Evolutionary conservation across 169 alveolate species (phyloP).

Genomic region (Babesia ovata): DNA sequence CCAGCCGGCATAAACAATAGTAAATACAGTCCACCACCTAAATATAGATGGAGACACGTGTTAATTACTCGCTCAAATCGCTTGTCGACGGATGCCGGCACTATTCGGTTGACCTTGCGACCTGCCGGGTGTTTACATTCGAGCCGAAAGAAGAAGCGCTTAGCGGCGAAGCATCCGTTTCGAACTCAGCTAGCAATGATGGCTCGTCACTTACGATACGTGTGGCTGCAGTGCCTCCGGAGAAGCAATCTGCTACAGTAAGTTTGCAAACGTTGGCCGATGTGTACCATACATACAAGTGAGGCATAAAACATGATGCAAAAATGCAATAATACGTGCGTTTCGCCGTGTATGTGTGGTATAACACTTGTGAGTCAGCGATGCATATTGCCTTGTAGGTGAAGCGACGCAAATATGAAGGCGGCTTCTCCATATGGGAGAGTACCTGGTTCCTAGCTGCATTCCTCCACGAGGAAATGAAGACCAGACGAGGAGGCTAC

Average conservation of each 20-base stretch:
- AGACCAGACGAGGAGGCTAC: background rate
- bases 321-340: no score
- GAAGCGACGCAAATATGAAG: slow-evolving; percentile 43
- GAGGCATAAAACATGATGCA: no score
- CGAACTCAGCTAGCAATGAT: background rate
- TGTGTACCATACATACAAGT: background rate
- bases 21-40: background rate
- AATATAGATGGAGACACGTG: slow-evolving; percentile 4
- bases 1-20: no score
- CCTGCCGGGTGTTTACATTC: background rate
- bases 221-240: background rate
- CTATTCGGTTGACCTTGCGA: background rate
- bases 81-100: background rate
- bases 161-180: background rate
- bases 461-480: slow-evolving; percentile 27
- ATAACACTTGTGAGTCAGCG: background rate
- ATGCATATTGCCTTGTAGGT: slow-evolving; percentile 18
- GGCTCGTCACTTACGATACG: background rate
- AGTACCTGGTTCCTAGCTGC: slow-evolving; percentile 57
- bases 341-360: background rate
- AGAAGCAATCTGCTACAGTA: slow-evolving; percentile 18
- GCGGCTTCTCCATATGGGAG: slow-evolving; percentile 71
- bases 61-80: background rate
- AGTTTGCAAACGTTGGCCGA: background rate
- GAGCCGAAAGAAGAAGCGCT: background rate